Base-by-base conservation (phyloP, 2,329 filamentous ascomycete genomes). In the Daldinia eschscholtzii region DNA sequence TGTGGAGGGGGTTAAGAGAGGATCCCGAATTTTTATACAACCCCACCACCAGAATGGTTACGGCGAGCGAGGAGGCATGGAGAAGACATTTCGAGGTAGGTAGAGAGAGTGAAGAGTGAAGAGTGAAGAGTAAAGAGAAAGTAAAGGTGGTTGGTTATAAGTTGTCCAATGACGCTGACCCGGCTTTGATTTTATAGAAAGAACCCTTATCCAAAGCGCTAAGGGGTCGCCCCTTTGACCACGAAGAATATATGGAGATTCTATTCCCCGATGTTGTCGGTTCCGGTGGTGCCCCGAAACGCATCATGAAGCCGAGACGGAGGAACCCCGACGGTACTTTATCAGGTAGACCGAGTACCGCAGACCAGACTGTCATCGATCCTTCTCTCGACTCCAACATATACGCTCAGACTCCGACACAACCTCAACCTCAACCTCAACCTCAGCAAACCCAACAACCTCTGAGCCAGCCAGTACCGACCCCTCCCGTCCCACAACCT, bases 221-320 rank as follows among this genome's bases (percentile, higher is more conserved):
- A 4, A 83, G 86, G 61, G 86, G 86, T 35, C 82, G 87, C 13
- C 84, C 87, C 0, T 89, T 89, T 72, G 87, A 89, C 23, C 86
- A 89, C 73, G 86, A 89, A 74, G 84, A 88, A 41, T 89, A 82
- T 75, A 87, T 88, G 84, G 86, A 89, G 74, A 82, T 88, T 23
- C 79, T 89, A 9, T 89, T 88, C 66, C 86, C 86, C 33, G 87
- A 89, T 63, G 87, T 89, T 7, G 81, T 89, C 48, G 87, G 87
- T 10, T 88, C 87, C 1, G 86, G 86, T 23, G 87, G 87, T 59
- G 86, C 86, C 0, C 87, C 87, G 0, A 88, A 88, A 75, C 83
- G 87, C 33, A 82, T 88, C 71, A 88, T 87, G 79, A 87, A 86
- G 75, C 83, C 85, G 9, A 80, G 85, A 65, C 80, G 86, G 10